These are phyloP conservation scores for Plasmodium vinckei DNA, from an alignment of 169 alveolate species.

Conservation along the genomic window DNA sequence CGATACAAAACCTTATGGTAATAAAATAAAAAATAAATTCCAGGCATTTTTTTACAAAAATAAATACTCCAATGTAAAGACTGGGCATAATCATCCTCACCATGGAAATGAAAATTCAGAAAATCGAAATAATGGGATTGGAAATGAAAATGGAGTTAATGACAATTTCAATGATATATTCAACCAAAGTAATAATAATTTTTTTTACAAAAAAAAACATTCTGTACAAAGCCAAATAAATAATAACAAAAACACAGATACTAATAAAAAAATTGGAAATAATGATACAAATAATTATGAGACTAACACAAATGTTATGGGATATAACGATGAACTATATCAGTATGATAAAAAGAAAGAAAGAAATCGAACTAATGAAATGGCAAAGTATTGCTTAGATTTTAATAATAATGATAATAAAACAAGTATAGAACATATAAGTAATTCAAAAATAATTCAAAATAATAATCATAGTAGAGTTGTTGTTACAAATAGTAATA, in stretches of 20 bases:
- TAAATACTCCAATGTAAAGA: slow-evolving; percentile 38
- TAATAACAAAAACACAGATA: background rate
- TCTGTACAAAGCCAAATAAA: background rate
- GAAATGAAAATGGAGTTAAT: background rate
- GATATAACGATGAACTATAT: slow-evolving; percentile 2
- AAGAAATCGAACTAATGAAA: background rate
- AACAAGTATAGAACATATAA: background rate
- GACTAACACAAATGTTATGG: background rate
- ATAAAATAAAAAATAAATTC: slow-evolving; percentile 37
- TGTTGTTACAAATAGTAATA: background rate
- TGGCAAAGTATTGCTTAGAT: no score
- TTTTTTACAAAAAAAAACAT: slow-evolving; percentile 8
- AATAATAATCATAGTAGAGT: background rate
- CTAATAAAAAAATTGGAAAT: background rate
- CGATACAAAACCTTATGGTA: slow-evolving; percentile 23
- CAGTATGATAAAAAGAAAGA: background rate
- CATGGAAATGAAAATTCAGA: background rate
- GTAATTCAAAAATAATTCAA: background rate
- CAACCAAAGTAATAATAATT: background rate
- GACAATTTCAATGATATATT: background rate
- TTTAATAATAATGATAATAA: background rate
- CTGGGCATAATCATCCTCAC: background rate
- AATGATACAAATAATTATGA: background rate
- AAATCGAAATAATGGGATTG: background rate
- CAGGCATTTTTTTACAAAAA: slow-evolving; percentile 42